Conservation (phyloP, 169 alveolate species). For the Eimeria necatrix region DNA sequence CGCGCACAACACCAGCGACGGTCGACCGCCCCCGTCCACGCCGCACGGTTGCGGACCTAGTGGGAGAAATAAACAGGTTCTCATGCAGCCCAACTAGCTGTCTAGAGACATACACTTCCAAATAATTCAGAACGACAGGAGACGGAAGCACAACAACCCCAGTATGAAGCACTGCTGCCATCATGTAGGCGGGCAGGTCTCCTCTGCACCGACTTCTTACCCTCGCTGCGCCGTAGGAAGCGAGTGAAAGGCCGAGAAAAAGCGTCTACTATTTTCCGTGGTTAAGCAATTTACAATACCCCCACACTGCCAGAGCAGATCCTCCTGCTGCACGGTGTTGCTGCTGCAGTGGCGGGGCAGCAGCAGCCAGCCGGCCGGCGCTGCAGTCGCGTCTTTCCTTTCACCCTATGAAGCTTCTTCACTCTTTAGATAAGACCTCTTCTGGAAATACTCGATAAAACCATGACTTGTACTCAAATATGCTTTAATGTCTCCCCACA, state of each 20-base stretch:
- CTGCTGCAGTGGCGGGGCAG: slow-evolving; percentile 72
- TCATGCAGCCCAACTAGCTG: slow-evolving; percentile 19
- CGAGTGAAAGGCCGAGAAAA: slow-evolving; percentile 73
- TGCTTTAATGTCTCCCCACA: background rate
- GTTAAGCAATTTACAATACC: background rate
- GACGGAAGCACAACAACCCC: slow-evolving; percentile 41
- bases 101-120: background rate
- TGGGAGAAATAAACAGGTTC: background rate
- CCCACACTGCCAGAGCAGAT: slow-evolving; percentile 38
- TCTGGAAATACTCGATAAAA: background rate
- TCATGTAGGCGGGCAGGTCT: slow-evolving; percentile 27
- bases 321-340: slow-evolving; percentile 49
- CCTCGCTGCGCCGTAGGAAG: slow-evolving; percentile 71
- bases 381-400: slow-evolving; percentile 59
- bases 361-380: slow-evolving; percentile 46
- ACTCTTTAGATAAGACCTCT: background rate
- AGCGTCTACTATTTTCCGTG: slow-evolving; percentile 7
- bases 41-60: background rate
- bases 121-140: slow-evolving; percentile 21
- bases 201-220: slow-evolving; percentile 29
- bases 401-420: slow-evolving; percentile 44
- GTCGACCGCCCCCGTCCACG: slow-evolving; percentile 8
- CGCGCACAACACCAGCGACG: background rate
- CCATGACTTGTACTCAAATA: background rate
- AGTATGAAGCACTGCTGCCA: background rate